Percentiles rank a stretch among this genome's conserved stretches.
Conservation (phyloP, 2,329 filamentous ascomycete species). For the Talaromyces sp. region DNA sequence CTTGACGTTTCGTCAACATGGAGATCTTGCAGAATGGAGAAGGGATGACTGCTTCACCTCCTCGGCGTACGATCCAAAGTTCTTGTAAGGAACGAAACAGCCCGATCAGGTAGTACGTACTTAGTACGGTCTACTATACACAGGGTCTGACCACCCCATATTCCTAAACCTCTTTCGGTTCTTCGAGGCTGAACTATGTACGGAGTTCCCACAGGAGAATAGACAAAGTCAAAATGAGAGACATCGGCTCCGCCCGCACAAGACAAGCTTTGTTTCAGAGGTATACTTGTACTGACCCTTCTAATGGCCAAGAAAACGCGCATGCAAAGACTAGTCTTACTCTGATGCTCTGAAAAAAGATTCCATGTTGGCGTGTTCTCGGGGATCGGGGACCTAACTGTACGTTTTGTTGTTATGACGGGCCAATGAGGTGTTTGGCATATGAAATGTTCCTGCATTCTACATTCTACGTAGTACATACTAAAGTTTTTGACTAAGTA, state of each 20-base stretch:
- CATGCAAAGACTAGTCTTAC: neutral
- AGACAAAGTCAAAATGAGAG: neutral
- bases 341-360: neutral
- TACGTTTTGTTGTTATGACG: neutral
- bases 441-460: neutral
- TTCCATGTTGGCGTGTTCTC: neutral
- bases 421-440: neutral
- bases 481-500: too few relatives aligned
- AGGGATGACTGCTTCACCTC: neutral
- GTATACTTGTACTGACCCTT: neutral
- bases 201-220: neutral
- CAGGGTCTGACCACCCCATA: neutral
- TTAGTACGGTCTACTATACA: neutral
- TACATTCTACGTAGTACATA: too few relatives aligned
- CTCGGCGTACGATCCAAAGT: neutral
- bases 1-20: neutral
- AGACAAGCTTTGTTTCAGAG: neutral
- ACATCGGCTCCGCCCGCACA: neutral
- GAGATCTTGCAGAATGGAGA: neutral
- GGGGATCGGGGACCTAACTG: neutral
- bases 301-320: neutral
- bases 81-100: neutral
- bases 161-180: neutral
- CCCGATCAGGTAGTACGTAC: neutral
- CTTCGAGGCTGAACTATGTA: constrained; percentile 1